Base-by-base conservation (phyloP, 2,329 filamentous ascomycete genomes). In the Aspergillus pseudoterreus region DNA sequence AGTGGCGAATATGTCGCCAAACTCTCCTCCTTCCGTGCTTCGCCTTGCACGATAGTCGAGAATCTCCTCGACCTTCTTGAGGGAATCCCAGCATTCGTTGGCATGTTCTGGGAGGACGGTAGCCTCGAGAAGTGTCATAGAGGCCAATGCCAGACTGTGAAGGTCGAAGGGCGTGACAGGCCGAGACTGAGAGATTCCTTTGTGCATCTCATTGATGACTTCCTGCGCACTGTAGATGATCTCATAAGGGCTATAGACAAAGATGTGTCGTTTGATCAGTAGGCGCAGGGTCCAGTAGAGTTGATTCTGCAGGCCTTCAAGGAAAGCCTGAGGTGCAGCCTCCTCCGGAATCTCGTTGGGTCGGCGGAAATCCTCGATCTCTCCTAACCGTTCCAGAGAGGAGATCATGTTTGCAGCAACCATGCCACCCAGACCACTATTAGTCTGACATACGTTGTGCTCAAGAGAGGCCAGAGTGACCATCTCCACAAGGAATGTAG, bases 31-130 rank as follows among this genome's bases (percentile, higher is more conserved):
- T 22, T 64, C 58, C 10, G 58, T 35, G 9, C 61, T 51, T 27
- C 59, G 58, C 56, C 69, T 70, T 19, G 66, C 72, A 19, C 79
- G 75, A 8, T 71, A 66, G 36, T 76, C 72, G 42, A 80, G 70
- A 3, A 79, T 70, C 10, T 72, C 68, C 47, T 81, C 77, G 4
- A 81, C 78, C 47, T 76, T 77, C 24, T 75, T 70, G n/a, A 85
- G 65, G 0, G 64, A 53, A 5, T 65, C 61, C 70, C 71, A 74
- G 54, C 71, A 73, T 47, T 73, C 66, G 43, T 59, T 64, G 2
- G 67, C 54, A 43, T 69, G 57, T 41, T 71, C 70, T 4, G 71
- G 70, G 32, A 74, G 60, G 24, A 73, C 71, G 5, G 70, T 71
- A 3, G 71, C 65, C 52, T 75, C 72, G 2, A 75, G 64, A 6